phyloP scores from a whole-genome alignment of 495 filamentous ascomycete species.

The Aspergillus sclerotiicarbonarius region DNA sequence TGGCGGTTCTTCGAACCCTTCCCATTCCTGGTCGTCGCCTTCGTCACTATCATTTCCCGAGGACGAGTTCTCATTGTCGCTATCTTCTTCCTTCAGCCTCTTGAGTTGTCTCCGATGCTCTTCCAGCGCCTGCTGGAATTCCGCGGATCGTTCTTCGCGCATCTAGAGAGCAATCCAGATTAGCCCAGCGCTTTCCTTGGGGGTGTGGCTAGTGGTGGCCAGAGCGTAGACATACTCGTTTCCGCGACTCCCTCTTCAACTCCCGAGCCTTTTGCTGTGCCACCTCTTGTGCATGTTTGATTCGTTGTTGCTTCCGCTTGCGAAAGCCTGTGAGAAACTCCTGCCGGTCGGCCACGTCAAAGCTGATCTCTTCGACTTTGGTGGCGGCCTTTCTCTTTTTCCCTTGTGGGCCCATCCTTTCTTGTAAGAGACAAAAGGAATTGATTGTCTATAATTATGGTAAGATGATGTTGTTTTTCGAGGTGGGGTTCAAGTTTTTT shows the following conservation, averaged over 20 bases:
- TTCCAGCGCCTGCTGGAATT: conserved; percentile 74
- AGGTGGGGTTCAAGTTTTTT: too few relatives aligned
- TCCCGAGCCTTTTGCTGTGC: conserved; percentile 70
- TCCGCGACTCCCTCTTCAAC: conserved; percentile 67
- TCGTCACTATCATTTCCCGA: conserved; percentile 27
- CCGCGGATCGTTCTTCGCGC: conserved; percentile 72
- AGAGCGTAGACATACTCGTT: conserved; percentile 55
- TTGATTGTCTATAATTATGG: neutral
- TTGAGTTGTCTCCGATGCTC: conserved; percentile 62
- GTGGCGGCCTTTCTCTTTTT: conserved; percentile 64
- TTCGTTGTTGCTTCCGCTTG: conserved; percentile 84
- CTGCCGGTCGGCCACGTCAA: conserved; percentile 71
- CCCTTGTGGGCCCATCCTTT: conserved; percentile 47
- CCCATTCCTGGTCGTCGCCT: conserved; percentile 56
- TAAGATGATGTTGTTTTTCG: neutral
- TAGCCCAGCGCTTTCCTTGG: conserved; percentile 9
- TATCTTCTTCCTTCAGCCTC: conserved; percentile 53
- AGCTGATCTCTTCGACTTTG: conserved; percentile 73
- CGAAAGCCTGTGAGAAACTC: conserved; percentile 95
- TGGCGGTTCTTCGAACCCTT: conserved; percentile 57
- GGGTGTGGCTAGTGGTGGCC: neutral
- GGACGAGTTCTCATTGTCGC: conserved; percentile 40
- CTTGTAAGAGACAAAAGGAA: neutral
- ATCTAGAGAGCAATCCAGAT: conserved; percentile 49
- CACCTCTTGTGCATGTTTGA: conserved; percentile 76